Evolutionary conservation across 2,329 filamentous ascomycete genomes (phyloP).

Genomic region (Xylaria sp.): DNA sequence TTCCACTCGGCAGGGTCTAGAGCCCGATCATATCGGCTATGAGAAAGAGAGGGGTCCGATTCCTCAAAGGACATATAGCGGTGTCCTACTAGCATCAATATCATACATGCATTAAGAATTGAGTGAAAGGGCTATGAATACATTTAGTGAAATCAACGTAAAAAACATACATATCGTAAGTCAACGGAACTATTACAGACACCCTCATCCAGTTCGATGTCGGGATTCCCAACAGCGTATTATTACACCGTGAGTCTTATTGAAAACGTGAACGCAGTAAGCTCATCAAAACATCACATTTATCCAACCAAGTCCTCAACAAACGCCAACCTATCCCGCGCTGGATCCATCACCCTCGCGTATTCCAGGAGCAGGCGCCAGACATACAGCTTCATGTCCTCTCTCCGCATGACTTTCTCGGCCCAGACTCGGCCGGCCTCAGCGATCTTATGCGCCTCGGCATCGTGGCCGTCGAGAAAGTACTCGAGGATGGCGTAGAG

Average conservation of each 20-base stretch:
- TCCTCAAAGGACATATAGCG: too few species aligned
- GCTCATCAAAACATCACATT: background rate
- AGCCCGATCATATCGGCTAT: too few species aligned
- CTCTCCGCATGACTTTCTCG: constrained; percentile 53
- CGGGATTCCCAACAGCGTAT: background rate
- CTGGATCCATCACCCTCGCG: constrained; percentile 38
- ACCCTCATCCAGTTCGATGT: background rate
- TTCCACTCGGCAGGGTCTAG: too few species aligned
- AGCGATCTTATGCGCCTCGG: constrained; percentile 55
- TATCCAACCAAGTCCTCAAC: constrained; percentile 36
- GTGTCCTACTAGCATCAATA: background rate
- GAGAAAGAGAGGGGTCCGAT: too few species aligned
- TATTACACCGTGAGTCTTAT: background rate
- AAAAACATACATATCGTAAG: background rate
- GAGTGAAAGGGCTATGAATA: background rate
- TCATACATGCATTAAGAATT: background rate
- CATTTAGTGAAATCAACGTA: background rate
- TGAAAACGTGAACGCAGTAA: background rate
- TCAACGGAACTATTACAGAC: background rate
- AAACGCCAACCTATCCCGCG: constrained; percentile 42
- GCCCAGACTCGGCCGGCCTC: constrained; percentile 56
- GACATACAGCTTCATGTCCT: constrained; percentile 63
- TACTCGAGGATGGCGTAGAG: constrained; percentile 61
- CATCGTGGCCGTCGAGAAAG: constrained; percentile 48
- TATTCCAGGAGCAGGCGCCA: constrained; percentile 57